Evolutionary conservation across 352 stramenopile genomes (phyloP).

Genomic region (Blastocystis sp.): DNA sequence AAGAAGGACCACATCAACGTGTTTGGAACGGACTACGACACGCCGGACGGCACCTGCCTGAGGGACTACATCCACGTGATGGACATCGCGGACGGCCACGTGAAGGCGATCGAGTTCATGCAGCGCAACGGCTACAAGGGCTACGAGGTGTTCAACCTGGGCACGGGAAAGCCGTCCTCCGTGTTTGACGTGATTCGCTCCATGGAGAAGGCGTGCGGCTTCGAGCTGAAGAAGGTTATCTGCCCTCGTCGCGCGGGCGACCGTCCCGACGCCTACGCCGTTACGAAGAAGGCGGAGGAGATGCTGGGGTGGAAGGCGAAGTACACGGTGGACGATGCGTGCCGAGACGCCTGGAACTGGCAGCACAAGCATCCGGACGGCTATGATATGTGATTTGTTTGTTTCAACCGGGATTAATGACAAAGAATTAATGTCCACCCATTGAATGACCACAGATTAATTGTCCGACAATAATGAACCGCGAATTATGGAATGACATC

Average conservation of each 20-base stretch:
- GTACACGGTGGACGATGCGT: slow-evolving; percentile 81
- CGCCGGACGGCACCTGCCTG: slow-evolving; percentile 81
- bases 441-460: neutral
- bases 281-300: slow-evolving; percentile 76
- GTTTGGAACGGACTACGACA: slow-evolving; percentile 84
- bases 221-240: slow-evolving; percentile 74
- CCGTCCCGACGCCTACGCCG: slow-evolving; percentile 79
- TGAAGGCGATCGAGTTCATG: slow-evolving; percentile 78
- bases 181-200: slow-evolving; percentile 82
- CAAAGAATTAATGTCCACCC: neutral
- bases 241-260: slow-evolving; percentile 77
- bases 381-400: slow-evolving; percentile 71
- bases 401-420: neutral
- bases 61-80: slow-evolving; percentile 88
- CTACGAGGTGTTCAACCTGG: slow-evolving; percentile 79
- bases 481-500: too few relatives aligned
- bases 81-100: slow-evolving; percentile 81
- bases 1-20: slow-evolving; percentile 79
- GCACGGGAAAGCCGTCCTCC: slow-evolving; percentile 79
- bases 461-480: neutral
- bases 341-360: slow-evolving; percentile 82
- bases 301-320: slow-evolving; percentile 81
- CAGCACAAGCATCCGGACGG: slow-evolving; percentile 82
- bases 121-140: slow-evolving; percentile 70
- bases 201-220: slow-evolving; percentile 79